Evolutionary conservation across 2,329 filamentous ascomycete genomes (phyloP).

Genomic region (Fusarium armeniacum): DNA sequence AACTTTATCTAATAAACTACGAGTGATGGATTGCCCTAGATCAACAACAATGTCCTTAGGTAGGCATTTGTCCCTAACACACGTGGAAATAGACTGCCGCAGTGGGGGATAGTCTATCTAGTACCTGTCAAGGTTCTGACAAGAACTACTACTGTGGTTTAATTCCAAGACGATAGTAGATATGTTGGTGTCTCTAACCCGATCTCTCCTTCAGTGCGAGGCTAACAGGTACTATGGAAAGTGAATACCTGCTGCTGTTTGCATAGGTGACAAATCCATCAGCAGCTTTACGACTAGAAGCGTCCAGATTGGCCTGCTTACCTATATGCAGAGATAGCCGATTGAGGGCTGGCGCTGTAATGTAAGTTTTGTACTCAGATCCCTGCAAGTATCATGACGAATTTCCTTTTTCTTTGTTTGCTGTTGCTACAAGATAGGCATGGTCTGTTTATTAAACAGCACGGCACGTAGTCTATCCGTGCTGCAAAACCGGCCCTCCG

Average conservation of each 20-base stretch:
- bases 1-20: constrained; percentile 8
- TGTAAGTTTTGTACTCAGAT: not conserved
- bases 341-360: not conserved
- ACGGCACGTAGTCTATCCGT: not conserved
- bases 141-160: not conserved
- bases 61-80: not conserved
- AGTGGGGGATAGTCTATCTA: not conserved
- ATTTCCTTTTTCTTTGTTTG: constrained; percentile 4
- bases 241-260: constrained; percentile 2
- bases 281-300: constrained; percentile 4
- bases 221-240: not conserved
- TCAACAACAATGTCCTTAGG: not conserved
- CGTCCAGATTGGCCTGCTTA: not conserved
- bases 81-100: not conserved
- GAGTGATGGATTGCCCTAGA: constrained; percentile 21
- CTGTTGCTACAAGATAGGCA: not conserved
- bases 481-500: constrained; percentile 18
- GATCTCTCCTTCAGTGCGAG: not conserved
- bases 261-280: constrained; percentile 24
- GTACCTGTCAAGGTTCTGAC: not conserved
- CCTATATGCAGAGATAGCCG: not conserved
- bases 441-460: not conserved
- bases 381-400: not conserved
- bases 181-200: not conserved
- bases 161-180: not conserved